These are phyloP conservation scores for Cordyceps javanica DNA, from an alignment of 2,329 filamentous ascomycete genomes.

Conservation along the genomic window DNA sequence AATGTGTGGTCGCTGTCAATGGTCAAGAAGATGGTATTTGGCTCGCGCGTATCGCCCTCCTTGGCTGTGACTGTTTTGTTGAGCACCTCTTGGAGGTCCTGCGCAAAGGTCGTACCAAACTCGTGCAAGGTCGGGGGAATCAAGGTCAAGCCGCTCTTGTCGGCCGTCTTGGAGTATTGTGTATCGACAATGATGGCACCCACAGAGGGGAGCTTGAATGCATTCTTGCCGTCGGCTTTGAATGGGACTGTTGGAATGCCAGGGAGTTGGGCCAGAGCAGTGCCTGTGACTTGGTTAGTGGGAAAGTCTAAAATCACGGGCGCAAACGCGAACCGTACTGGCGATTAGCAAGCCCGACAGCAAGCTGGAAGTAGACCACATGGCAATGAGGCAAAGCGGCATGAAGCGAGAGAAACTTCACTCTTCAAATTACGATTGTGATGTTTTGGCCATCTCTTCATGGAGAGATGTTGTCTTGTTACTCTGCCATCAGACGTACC, in stretches of 20 bases:
- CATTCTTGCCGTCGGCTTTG: constrained; percentile 17
- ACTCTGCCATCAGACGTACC: neutral
- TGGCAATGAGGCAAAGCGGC: neutral
- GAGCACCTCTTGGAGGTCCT: constrained; percentile 25
- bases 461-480: neutral
- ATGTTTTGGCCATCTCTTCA: neutral
- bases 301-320: neutral
- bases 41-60: constrained; percentile 9
- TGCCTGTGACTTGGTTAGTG: constrained; percentile 2
- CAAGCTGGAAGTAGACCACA: neutral
- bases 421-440: neutral
- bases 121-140: constrained; percentile 43
- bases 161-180: constrained; percentile 31
- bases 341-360: neutral
- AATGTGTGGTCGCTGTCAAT: constrained; percentile 34
- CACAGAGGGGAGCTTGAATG: constrained; percentile 23
- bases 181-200: constrained; percentile 37
- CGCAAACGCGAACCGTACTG: neutral
- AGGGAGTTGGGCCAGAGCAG: constrained; percentile 6
- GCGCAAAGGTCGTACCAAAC: constrained; percentile 40
- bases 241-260: constrained; percentile 31
- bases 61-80: constrained; percentile 23
- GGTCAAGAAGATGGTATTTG: constrained; percentile 37
- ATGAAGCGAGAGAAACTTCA: neutral
- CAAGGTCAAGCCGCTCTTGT: constrained; percentile 40